Conservation (phyloP, 352 stramenopile species). For the Phytophthora cactorum region DNA sequence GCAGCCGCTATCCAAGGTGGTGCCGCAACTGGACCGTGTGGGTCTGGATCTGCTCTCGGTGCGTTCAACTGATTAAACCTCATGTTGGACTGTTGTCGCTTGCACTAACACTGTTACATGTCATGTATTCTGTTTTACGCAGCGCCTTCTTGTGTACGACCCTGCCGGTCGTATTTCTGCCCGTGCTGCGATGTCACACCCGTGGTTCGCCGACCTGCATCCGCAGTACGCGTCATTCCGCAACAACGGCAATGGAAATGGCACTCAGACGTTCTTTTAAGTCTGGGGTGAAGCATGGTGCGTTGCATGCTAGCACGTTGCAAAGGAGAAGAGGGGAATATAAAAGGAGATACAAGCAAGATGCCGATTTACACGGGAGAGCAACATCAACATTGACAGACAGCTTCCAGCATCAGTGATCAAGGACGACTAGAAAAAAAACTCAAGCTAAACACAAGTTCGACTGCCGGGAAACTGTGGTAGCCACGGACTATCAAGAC, state of each 20-base stretch:
- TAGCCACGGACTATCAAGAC: neutral
- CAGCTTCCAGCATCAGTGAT: slow-evolving; percentile 9
- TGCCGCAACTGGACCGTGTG: slow-evolving; percentile 82
- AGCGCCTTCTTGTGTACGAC: slow-evolving; percentile 87
- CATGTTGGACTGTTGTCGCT: neutral
- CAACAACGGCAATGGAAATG: slow-evolving; percentile 53
- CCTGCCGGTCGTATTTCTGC: slow-evolving; percentile 80
- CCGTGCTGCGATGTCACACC: slow-evolving; percentile 80
- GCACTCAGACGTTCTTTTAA: slow-evolving; percentile 54
- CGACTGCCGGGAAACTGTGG: neutral
- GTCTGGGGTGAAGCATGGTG: neutral
- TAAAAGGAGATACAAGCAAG: neutral
- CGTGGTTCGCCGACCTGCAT: slow-evolving; percentile 87
- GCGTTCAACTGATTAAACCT: slow-evolving; percentile 13
- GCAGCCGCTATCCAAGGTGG: slow-evolving; percentile 88
- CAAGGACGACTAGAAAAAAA: slow-evolving; percentile 15
- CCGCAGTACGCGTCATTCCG: slow-evolving; percentile 77
- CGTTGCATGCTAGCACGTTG: neutral
- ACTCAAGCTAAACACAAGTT: slow-evolving; percentile 6
- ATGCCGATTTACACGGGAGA: too few species aligned
- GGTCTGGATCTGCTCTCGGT: slow-evolving; percentile 86
- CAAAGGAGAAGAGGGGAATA: slow-evolving; percentile 5
- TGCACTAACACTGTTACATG: slow-evolving; percentile 4
- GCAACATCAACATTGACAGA: neutral
- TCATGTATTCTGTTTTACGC: slow-evolving; percentile 11